Evolutionary conservation across 768 basidiomycete genomes (phyloP).

Genomic region (Stropharia rugosoannulata): DNA sequence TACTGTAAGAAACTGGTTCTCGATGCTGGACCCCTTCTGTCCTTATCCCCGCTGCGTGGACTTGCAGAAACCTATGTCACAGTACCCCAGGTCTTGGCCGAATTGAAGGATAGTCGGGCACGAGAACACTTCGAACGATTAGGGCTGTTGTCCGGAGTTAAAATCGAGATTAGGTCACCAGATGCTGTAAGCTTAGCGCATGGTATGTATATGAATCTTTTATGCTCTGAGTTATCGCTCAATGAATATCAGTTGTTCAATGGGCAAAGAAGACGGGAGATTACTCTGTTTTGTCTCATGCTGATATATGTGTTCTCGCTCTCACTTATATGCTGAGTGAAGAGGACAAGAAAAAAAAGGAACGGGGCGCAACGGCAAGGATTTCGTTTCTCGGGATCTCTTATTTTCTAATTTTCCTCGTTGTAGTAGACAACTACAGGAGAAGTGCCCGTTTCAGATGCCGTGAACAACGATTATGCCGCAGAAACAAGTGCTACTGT

Average conservation of each 20-base stretch:
- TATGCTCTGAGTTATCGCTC: background rate
- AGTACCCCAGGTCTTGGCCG: conserved; percentile 86
- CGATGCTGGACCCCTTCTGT: conserved; percentile 91
- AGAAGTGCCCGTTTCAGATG: background rate
- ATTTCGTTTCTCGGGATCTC: background rate
- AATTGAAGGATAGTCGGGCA: conserved; percentile 86
- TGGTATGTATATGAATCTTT: conserved; percentile 37
- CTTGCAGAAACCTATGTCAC: conserved; percentile 85
- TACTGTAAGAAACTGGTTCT: conserved; percentile 82
- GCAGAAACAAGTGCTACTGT: conserved; percentile 8
- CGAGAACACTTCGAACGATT: conserved; percentile 84
- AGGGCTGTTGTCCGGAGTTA: conserved; percentile 73
- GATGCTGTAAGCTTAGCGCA: conserved; percentile 66
- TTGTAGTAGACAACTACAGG: conserved; percentile 33
- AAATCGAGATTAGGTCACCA: conserved; percentile 68
- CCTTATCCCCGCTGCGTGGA: conserved; percentile 85
- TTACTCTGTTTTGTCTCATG: conserved; percentile 85
- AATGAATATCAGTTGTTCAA: conserved; percentile 63
- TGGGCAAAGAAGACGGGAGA: conserved; percentile 97
- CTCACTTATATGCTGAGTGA: conserved; percentile 79
- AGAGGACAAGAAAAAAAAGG: conserved; percentile 39
- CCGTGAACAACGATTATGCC: background rate
- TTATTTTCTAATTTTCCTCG: conserved; percentile 21
- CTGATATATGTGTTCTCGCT: conserved; percentile 90
- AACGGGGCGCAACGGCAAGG: conserved; percentile 19